These are phyloP conservation scores for Imleria badia DNA, from an alignment of 768 basidiomycete genomes.

Conservation along the genomic window DNA sequence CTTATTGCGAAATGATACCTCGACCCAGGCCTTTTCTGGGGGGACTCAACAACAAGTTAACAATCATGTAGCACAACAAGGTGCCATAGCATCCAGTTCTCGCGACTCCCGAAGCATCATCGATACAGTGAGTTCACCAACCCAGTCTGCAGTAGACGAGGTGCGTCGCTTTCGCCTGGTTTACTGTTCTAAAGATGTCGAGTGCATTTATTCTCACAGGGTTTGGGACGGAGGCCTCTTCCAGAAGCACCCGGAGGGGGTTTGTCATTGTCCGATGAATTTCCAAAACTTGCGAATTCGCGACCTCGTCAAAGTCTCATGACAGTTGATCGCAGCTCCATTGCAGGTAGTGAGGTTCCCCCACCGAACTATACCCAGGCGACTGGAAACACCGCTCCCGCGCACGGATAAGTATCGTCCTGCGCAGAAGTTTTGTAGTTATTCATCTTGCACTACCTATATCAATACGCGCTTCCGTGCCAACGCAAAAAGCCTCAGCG, in stretches of 20 bases:
- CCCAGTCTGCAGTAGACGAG: constrained; percentile 14
- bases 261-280: constrained; percentile 12
- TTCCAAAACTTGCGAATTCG: constrained; percentile 8
- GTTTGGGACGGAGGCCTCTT: constrained; percentile 17
- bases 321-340: constrained; percentile 12
- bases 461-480: background rate
- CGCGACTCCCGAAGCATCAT: constrained; percentile 14
- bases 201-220: constrained; percentile 3
- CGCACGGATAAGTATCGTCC: background rate
- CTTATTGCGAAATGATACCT: constrained; percentile 8
- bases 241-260: constrained; percentile 25
- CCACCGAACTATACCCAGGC: constrained; percentile 28
- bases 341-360: constrained; percentile 17
- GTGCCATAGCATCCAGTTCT: background rate
- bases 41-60: constrained; percentile 7
- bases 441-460: background rate
- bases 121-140: constrained; percentile 2
- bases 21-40: background rate
- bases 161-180: constrained; percentile 3
- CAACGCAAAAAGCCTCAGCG: background rate
- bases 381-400: background rate
- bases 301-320: constrained; percentile 3
- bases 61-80: background rate
- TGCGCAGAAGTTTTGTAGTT: background rate
- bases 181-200: background rate